phyloP scores from a whole-genome alignment of 2,329 filamentous ascomycete genomes.

The Metarhizium anisopliae region DNA sequence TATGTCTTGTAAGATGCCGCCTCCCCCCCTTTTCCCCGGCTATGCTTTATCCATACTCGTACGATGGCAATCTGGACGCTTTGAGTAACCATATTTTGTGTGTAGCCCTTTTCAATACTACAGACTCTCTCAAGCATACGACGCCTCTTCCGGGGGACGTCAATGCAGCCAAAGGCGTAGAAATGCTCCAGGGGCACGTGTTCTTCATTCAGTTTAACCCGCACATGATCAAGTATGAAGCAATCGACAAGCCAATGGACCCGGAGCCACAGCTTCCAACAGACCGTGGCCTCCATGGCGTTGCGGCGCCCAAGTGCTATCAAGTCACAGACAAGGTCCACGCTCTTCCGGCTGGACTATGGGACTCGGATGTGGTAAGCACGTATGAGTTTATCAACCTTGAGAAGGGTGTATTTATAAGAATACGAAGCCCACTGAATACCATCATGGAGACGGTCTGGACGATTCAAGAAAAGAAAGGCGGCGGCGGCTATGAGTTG shows the following conservation, averaged over 20 bases:
- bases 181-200: conserved; percentile 40
- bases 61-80: background rate
- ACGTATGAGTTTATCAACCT: conserved; percentile 44
- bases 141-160: conserved; percentile 32
- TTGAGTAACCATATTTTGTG: background rate
- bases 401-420: conserved; percentile 39
- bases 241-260: conserved; percentile 20
- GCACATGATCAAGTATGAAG: conserved; percentile 35
- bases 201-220: conserved; percentile 45
- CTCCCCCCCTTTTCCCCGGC: background rate
- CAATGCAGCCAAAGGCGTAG: conserved; percentile 27
- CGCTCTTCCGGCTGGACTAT: conserved; percentile 44
- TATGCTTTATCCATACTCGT: background rate
- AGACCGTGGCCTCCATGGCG: conserved; percentile 14
- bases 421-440: conserved; percentile 40
- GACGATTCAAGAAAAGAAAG: conserved; percentile 26
- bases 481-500: conserved; percentile 28
- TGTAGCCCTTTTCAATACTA: conserved; percentile 33
- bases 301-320: conserved; percentile 29
- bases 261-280: conserved; percentile 20
- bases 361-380: conserved; percentile 45
- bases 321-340: conserved; percentile 41
- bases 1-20: conserved; percentile 12
- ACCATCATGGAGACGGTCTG: conserved; percentile 46
- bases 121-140: conserved; percentile 31